A percentile compares a stretch with the other conserved stretches of the same genome.
Evolutionary conservation across 2,329 filamentous ascomycete genomes (phyloP).

Genomic region (Immersiporthe knoxdaviesiana): DNA sequence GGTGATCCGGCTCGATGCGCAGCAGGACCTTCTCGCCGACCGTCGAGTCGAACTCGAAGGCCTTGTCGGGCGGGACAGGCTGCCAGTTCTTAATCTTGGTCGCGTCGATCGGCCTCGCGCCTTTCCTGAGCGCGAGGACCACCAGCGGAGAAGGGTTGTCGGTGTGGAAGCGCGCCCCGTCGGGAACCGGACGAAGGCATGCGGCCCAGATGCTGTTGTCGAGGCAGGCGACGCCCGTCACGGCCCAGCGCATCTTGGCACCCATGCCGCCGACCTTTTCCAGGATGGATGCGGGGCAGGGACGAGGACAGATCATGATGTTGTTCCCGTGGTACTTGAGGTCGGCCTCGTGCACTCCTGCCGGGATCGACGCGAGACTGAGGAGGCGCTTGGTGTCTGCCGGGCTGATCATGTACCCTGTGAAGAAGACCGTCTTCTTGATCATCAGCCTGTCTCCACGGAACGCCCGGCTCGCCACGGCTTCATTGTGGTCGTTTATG

Average conservation of each 20-base stretch:
- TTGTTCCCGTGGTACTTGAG: slow-evolving; percentile 84
- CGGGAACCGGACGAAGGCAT: slow-evolving; percentile 71
- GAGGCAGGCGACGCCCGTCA: slow-evolving; percentile 73
- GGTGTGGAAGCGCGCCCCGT: slow-evolving; percentile 71
- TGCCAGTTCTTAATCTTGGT: slow-evolving; percentile 83
- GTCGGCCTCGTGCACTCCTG: slow-evolving; percentile 66
- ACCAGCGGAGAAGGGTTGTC: slow-evolving; percentile 79
- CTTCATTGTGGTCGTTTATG: slow-evolving; percentile 82
- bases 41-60: slow-evolving; percentile 77
- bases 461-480: slow-evolving; percentile 48
- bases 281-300: slow-evolving; percentile 72
- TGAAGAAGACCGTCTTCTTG: slow-evolving; percentile 88
- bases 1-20: slow-evolving; percentile 74
- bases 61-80: slow-evolving; percentile 69
- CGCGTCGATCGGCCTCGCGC: slow-evolving; percentile 77
- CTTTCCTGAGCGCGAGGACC: slow-evolving; percentile 78
- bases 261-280: slow-evolving; percentile 87
- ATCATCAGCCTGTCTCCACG: slow-evolving; percentile 63
- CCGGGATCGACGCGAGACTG: slow-evolving; percentile 67
- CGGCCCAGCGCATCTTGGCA: slow-evolving; percentile 80
- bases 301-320: slow-evolving; percentile 84
- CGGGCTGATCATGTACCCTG: slow-evolving; percentile 81
- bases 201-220: slow-evolving; percentile 90
- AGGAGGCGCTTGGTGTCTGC: slow-evolving; percentile 74
- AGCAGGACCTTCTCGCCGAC: slow-evolving; percentile 87